Evolutionary conservation across 306 rosid genomes (phyloP).

Genomic region (Vicia sativa): DNA sequence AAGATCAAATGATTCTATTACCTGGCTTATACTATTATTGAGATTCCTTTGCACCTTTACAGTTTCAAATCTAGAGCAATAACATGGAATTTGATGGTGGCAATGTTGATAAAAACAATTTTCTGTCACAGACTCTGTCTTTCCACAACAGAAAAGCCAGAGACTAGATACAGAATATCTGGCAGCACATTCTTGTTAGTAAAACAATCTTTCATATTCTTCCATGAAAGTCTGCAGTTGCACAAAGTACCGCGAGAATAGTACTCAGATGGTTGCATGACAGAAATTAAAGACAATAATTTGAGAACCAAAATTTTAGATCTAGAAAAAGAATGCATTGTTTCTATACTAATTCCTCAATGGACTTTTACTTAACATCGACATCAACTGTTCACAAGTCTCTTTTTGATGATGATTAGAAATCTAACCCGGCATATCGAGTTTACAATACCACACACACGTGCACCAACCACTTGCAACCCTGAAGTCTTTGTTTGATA

Average conservation of each 20-base stretch:
- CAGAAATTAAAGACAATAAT: constrained; percentile 21
- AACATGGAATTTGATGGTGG: constrained; percentile 29
- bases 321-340: constrained; percentile 37
- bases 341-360: constrained; percentile 38
- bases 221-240: not conserved
- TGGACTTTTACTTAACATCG: constrained; percentile 44
- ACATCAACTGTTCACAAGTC: constrained; percentile 38
- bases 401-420: constrained; percentile 6
- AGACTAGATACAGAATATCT: constrained; percentile 34
- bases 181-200: constrained; percentile 33
- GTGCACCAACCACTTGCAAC: not conserved
- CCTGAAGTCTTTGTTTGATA: constrained; percentile 34
- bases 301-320: constrained; percentile 33
- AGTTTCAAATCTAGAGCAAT: constrained; percentile 10
- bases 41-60: constrained; percentile 39
- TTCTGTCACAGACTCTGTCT: constrained; percentile 28
- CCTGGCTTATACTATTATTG: constrained; percentile 37
- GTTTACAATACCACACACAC: not conserved
- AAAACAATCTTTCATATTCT: constrained; percentile 21
- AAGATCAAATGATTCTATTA: constrained; percentile 38
- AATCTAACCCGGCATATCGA: not conserved
- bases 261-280: not conserved
- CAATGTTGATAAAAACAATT: constrained; percentile 18
- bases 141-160: constrained; percentile 36
- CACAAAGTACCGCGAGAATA: not conserved